A percentile compares a stretch with the other conserved stretches of the same genome.
phyloP scores from a whole-genome alignment of 768 basidiomycete genomes.

The Flagelloscypha sp. region DNA sequence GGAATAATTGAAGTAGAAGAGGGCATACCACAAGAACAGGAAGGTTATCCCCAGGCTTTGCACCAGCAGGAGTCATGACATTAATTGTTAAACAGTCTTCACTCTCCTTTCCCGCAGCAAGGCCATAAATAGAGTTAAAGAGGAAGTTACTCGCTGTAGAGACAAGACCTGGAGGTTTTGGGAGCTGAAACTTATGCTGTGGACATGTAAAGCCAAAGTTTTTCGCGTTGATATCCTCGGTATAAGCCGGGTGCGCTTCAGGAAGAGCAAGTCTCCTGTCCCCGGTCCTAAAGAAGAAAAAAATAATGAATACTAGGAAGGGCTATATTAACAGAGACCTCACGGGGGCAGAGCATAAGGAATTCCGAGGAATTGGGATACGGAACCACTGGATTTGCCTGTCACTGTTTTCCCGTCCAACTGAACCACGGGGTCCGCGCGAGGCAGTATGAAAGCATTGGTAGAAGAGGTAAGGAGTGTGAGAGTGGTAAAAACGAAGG shows the following conservation, averaged over 20 bases:
- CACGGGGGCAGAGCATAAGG: constrained; percentile 33
- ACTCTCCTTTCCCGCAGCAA: constrained; percentile 6
- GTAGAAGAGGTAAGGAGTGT: too few species aligned
- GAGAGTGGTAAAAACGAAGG: too few species aligned
- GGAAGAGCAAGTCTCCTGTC: constrained; percentile 29
- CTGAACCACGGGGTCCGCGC: constrained; percentile 14
- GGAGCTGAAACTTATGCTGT: constrained; percentile 28
- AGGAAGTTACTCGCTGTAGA: constrained; percentile 13
- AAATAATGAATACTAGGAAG: background rate
- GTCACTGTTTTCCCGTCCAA: constrained; percentile 22
- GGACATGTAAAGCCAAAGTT: constrained; percentile 31
- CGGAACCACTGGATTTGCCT: constrained; percentile 16
- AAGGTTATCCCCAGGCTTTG: constrained; percentile 19
- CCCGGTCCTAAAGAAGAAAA: constrained; percentile 16
- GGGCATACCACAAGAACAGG: constrained; percentile 33
- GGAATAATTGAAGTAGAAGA: constrained; percentile 11
- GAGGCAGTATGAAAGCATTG: too few species aligned
- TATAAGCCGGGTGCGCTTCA: constrained; percentile 18
- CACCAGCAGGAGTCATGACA: constrained; percentile 25
- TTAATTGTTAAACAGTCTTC: constrained; percentile 36
- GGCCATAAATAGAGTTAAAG: constrained; percentile 7
- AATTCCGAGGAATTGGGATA: constrained; percentile 29
- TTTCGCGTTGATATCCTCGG: constrained; percentile 25
- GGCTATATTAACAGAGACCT: too few species aligned
- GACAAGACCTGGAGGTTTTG: constrained; percentile 10